Conservation (phyloP, 2,329 filamentous ascomycete genomes). For the Alternaria gaisen region DNA sequence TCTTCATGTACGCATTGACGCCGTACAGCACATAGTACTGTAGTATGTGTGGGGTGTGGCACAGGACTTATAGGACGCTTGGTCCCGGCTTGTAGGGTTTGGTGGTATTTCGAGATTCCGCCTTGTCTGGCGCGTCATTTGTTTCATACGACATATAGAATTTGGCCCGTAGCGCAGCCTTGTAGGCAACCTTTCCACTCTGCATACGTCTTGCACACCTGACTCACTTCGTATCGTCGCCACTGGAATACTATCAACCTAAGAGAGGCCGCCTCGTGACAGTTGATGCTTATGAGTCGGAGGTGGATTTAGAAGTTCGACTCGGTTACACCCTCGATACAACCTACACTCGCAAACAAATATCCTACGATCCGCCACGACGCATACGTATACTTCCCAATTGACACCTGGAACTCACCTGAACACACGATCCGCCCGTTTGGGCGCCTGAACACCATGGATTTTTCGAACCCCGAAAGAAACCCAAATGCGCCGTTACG, state of each 20-base stretch:
- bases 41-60: constrained; percentile 7
- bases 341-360: constrained; percentile 7
- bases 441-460: constrained; percentile 26
- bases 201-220: constrained; percentile 10
- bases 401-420: background rate
- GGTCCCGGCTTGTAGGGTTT: background rate
- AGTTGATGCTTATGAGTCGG: constrained; percentile 10
- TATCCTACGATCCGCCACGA: background rate
- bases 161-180: constrained; percentile 21
- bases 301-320: background rate
- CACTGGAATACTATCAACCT: constrained; percentile 13
- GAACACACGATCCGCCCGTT: background rate
- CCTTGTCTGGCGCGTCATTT: constrained; percentile 4
- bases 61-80: constrained; percentile 18
- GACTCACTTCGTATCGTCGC: constrained; percentile 21
- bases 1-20: constrained; percentile 18
- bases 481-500: constrained; percentile 47
- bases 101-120: background rate
- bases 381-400: background rate
- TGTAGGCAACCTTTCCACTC: constrained; percentile 19
- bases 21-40: constrained; percentile 21
- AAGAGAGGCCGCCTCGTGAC: constrained; percentile 12
- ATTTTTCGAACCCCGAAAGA: constrained; percentile 35
- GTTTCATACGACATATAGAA: constrained; percentile 13
- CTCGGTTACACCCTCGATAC: background rate